phyloP scores from a whole-genome alignment of 805 yeast genomes.

The Candida montana region DNA sequence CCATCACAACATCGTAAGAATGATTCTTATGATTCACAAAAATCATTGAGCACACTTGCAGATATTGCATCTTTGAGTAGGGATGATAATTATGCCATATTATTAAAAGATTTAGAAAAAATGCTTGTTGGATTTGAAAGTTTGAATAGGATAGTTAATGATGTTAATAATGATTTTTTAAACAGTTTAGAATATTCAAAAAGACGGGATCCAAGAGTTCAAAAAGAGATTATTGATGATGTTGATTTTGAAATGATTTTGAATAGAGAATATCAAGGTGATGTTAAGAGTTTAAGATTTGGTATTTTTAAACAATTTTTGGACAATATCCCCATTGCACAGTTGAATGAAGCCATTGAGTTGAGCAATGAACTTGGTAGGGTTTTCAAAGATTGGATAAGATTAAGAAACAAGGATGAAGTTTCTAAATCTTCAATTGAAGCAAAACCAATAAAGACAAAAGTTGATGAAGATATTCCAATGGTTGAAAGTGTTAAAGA shows the following conservation, averaged over 20 bases:
- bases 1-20: conserved; percentile 10
- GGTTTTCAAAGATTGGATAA: conserved; percentile 13
- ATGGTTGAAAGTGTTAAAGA: background rate
- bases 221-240: too few species aligned
- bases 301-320: conserved; percentile 8
- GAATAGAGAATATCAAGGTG: conserved; percentile 3
- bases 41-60: conserved; percentile 22
- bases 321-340: conserved; percentile 7
- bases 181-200: conserved; percentile 8
- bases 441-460: background rate
- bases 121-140: conserved; percentile 10
- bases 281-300: background rate
- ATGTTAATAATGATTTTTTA: conserved; percentile 17
- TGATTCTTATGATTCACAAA: conserved; percentile 22
- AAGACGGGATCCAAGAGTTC: too few species aligned
- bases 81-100: background rate
- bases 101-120: conserved; percentile 11
- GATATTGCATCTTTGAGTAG: conserved; percentile 19
- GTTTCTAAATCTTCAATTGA: background rate
- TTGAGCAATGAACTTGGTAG: conserved; percentile 6
- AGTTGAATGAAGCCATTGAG: conserved; percentile 6
- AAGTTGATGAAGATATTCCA: background rate
- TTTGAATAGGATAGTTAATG: conserved; percentile 13
- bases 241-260: background rate
- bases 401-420: background rate